Evolutionary conservation across 345 rosid genomes (phyloP).

Genomic region (Syzygium aromaticum): DNA sequence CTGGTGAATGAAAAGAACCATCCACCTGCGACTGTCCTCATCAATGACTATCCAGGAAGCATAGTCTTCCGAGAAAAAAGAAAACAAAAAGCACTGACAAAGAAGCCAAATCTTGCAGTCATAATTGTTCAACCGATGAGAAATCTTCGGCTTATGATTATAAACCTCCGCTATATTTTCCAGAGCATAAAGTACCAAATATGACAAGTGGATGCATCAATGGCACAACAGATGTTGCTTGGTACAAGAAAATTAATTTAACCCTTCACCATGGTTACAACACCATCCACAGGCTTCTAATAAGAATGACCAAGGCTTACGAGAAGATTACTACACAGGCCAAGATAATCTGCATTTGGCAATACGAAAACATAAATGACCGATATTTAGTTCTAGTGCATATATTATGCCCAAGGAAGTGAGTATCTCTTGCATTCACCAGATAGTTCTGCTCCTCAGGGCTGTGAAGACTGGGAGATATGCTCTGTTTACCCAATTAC

Average conservation of each 20-base stretch:
- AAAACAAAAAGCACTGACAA: neutral
- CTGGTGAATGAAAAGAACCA: constrained; percentile 99
- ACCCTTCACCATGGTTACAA: neutral
- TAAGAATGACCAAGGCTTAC: neutral
- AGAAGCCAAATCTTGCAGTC: neutral
- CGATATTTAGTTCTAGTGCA: neutral
- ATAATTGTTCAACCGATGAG: neutral
- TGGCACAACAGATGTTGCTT: neutral
- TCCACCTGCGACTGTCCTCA: constrained; percentile 99
- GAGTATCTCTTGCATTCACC: neutral
- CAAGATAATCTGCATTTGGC: neutral
- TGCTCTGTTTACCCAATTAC: neutral
- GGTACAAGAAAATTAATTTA: neutral
- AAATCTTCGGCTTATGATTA: neutral
- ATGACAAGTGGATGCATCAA: neutral
- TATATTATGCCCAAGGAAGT: neutral
- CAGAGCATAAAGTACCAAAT: neutral
- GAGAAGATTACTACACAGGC: neutral
- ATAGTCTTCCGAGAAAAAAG: neutral
- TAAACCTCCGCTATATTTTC: neutral
- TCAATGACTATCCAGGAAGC: constrained; percentile 59
- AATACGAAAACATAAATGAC: neutral
- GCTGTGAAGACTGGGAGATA: neutral
- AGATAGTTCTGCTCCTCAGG: neutral
- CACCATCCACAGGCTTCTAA: neutral